phyloP scores from a whole-genome alignment of 1,284 basidiomycete genomes.

The Rhodotorula sp. region DNA sequence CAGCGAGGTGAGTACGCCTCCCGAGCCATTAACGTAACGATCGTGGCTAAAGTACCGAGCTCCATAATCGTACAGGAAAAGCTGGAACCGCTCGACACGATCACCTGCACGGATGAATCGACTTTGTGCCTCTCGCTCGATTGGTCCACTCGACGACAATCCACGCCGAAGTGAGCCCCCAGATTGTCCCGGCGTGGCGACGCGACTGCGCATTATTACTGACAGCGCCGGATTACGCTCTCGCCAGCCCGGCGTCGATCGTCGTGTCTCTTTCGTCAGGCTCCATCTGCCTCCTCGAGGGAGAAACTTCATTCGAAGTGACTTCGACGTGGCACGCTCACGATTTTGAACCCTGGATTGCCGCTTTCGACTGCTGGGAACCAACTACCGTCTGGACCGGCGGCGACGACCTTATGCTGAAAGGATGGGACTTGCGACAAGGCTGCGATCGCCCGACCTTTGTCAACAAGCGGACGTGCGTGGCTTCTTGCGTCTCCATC shows the following conservation, averaged over 20 bases:
- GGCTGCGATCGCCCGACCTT: constrained; percentile 64
- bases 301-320: constrained; percentile 50
- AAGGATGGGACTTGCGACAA: constrained; percentile 85
- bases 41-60: too few species aligned
- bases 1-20: constrained; percentile 54
- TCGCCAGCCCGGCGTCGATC: constrained; percentile 48
- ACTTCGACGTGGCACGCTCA: constrained; percentile 77
- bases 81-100: constrained; percentile 55
- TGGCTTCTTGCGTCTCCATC: background rate
- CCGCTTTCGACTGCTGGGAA: constrained; percentile 84
- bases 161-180: constrained; percentile 24
- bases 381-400: constrained; percentile 78
- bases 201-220: background rate
- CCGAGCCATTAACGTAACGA: background rate
- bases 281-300: constrained; percentile 61
- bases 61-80: constrained; percentile 50
- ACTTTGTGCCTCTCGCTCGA: constrained; percentile 81
- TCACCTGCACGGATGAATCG: constrained; percentile 62
- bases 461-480: constrained; percentile 67
- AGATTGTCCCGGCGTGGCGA: constrained; percentile 9
- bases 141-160: constrained; percentile 69
- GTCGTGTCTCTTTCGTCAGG: constrained; percentile 80
- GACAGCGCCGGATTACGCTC: too few species aligned
- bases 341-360: constrained; percentile 92
- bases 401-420: constrained; percentile 87